A percentile compares a stretch with the other conserved stretches of the same genome.
phyloP scores from a whole-genome alignment of 768 basidiomycete species.

The Serendipita sp. region DNA sequence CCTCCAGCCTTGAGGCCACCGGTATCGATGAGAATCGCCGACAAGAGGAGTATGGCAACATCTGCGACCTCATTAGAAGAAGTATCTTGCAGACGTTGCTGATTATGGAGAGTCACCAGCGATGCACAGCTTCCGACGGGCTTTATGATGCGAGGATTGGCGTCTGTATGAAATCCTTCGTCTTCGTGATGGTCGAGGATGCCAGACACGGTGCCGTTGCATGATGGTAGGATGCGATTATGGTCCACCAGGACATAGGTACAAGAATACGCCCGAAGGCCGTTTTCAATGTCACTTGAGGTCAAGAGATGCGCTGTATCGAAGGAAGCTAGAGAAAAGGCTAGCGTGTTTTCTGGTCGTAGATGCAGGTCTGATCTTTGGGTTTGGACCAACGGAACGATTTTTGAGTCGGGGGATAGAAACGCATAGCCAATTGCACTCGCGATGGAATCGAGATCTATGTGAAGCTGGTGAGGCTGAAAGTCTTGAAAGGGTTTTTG shows the following conservation, averaged over 20 bases:
- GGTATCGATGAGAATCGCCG: slow-evolving; percentile 78
- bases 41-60: slow-evolving; percentile 64
- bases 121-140: slow-evolving; percentile 69
- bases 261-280: slow-evolving; percentile 25
- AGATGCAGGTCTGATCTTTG: slow-evolving; percentile 52
- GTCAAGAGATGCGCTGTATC: slow-evolving; percentile 42
- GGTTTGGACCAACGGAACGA: slow-evolving; percentile 61
- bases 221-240: slow-evolving; percentile 45
- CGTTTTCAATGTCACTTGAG: slow-evolving; percentile 42
- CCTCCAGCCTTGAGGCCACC: slow-evolving; percentile 59
- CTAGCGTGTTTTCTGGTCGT: slow-evolving; percentile 77
- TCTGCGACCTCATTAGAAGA: slow-evolving; percentile 31
- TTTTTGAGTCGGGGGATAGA: slow-evolving; percentile 42
- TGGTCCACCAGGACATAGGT: slow-evolving; percentile 82
- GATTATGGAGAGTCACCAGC: slow-evolving; percentile 39
- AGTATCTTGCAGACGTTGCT: slow-evolving; percentile 17
- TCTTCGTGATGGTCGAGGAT: slow-evolving; percentile 90
- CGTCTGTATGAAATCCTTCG: slow-evolving; percentile 48
- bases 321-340: slow-evolving; percentile 45
- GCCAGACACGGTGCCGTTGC: slow-evolving; percentile 42
- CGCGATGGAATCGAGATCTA: slow-evolving; percentile 84
- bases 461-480: not conserved
- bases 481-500: not conserved
- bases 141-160: slow-evolving; percentile 49
- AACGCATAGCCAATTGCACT: slow-evolving; percentile 76